Evolutionary conservation across 148 eudicot genomes (phyloP), one percentile per base, ranked within the genome.

Genomic region (Rhododendron kiyosumense): DNA sequence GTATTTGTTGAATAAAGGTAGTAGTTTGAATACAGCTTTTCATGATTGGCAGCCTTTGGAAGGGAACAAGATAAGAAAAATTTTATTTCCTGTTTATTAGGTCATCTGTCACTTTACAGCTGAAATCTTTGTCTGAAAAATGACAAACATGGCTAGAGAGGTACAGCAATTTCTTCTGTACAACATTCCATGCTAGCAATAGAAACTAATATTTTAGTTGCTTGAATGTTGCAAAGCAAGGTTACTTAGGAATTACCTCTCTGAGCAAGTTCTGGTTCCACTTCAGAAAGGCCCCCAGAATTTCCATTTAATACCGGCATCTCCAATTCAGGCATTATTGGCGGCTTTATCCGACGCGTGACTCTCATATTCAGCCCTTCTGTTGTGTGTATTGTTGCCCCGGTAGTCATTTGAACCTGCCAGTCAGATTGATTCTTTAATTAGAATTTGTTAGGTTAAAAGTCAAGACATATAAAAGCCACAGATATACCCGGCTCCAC

Each of bases 371-470:
- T 91, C 89, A 97, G 88, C 76, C 99, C 99, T 57, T 93, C 87
- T 71, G 98, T 97, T 26, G 99, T 97, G 91, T 95, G 99, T 71
- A 97, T 95, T 17, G 99, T 97, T 43, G 99, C 99, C 14, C 99
- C 99, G 32, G 99, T 97, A 28, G 98, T 97, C 99, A 97, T 97
- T 89, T 89, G 84, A 6, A 97, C 99, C 99, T 96, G 92, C 78
- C 79, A 87, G 65, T 84, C 11, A 74, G 41, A 18, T 81, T 73
- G 41, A 45, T 79, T 81, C 11, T 41, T 79, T 26, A 30, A 17
- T 43, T 54, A 45, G 73, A 52, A 83, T 69, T 28, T 22, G 76
- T 86, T 4, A 49, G 65, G 13, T 74, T 7, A 59, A 45, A 18
- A 45, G 13, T 36, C 13, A 18, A 5, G n/a, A 20, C 49, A 78